A percentile compares a stretch with the other conserved stretches of the same genome.
Evolutionary conservation across 192 early-diverging fungal species (phyloP).

Genomic region (Entomortierella chlamydospora): DNA sequence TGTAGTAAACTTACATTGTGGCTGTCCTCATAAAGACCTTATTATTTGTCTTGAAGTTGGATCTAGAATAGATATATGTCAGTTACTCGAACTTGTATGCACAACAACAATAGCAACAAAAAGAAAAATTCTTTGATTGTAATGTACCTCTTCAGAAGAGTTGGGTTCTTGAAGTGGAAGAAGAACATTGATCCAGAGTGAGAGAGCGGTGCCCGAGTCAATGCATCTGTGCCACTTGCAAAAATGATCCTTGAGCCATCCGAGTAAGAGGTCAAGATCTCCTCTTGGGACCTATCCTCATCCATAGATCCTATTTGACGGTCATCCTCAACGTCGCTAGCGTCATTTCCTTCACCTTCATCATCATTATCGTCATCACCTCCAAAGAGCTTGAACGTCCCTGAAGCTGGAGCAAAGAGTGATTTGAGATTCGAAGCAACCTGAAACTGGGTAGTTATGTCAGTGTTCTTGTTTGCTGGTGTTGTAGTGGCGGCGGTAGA

Average conservation of each 20-base stretch:
- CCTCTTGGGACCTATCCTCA: constrained; percentile 21
- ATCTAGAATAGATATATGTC: constrained; percentile 4
- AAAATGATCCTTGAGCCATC: constrained; percentile 32
- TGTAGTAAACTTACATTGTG: constrained; percentile 48
- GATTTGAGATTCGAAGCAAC: constrained; percentile 44
- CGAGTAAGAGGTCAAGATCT: constrained; percentile 16
- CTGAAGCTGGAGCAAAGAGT: constrained; percentile 39
- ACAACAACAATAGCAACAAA: too few species aligned
- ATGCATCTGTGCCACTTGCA: constrained; percentile 17
- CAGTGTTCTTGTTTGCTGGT: constrained; percentile 10
- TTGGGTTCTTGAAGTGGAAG: constrained; percentile 57
- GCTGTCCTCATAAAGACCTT: constrained; percentile 60
- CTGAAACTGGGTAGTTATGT: constrained; percentile 27
- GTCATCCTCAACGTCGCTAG: constrained; percentile 46
- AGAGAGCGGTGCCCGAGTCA: constrained; percentile 26
- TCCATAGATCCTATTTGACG: constrained; percentile 5
- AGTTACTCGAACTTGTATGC: not conserved
- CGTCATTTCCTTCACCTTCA: constrained; percentile 13
- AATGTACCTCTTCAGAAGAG: constrained; percentile 49
- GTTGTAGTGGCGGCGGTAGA: not conserved
- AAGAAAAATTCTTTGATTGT: too few species aligned
- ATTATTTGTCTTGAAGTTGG: constrained; percentile 51
- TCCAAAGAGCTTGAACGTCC: constrained; percentile 63
- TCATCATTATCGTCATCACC: constrained; percentile 50
- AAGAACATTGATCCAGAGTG: constrained; percentile 56